phyloP scores from a whole-genome alignment of 768 basidiomycete species.

The Rhodotorula taiwanensis region DNA sequence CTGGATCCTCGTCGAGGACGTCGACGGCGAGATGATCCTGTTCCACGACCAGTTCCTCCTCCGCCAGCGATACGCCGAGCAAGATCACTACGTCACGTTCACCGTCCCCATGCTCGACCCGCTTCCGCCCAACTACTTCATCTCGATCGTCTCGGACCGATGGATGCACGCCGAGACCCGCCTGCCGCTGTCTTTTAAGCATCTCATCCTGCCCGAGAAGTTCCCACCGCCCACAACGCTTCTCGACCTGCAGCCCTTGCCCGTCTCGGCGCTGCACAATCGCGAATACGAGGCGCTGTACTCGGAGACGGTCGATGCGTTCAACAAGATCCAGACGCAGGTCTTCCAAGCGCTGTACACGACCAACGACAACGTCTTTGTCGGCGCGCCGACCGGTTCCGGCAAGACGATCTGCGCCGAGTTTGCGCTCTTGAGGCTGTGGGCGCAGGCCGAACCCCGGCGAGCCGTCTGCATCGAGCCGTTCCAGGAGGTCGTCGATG shows the following conservation, averaged over 20 bases:
- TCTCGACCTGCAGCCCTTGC: slow-evolving; percentile 83
- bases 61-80: slow-evolving; percentile 78
- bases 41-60: slow-evolving; percentile 92
- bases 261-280: slow-evolving; percentile 86
- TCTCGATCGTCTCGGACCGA: slow-evolving; percentile 85
- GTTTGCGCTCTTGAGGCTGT: slow-evolving; percentile 86
- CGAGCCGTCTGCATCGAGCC: slow-evolving; percentile 93
- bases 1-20: slow-evolving; percentile 89
- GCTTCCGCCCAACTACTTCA: slow-evolving; percentile 96
- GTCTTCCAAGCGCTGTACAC: slow-evolving; percentile 97
- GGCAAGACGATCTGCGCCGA: slow-evolving; percentile 98
- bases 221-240: slow-evolving; percentile 89
- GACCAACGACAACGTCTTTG: slow-evolving; percentile 90
- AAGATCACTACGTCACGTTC: slow-evolving; percentile 88
- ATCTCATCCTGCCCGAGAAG: slow-evolving; percentile 92
- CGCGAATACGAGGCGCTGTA: slow-evolving; percentile 85
- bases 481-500: slow-evolving; percentile 94
- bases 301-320: slow-evolving; percentile 66
- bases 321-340: slow-evolving; percentile 99
- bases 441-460: slow-evolving; percentile 75
- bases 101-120: slow-evolving; percentile 97
- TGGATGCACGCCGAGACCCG: slow-evolving; percentile 95
- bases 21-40: slow-evolving; percentile 91
- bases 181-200: slow-evolving; percentile 92
- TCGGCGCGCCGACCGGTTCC: slow-evolving; percentile 92